phyloP scores from a whole-genome alignment of 1,139 yeast genomes.

The Williopsis jadinii region DNA sequence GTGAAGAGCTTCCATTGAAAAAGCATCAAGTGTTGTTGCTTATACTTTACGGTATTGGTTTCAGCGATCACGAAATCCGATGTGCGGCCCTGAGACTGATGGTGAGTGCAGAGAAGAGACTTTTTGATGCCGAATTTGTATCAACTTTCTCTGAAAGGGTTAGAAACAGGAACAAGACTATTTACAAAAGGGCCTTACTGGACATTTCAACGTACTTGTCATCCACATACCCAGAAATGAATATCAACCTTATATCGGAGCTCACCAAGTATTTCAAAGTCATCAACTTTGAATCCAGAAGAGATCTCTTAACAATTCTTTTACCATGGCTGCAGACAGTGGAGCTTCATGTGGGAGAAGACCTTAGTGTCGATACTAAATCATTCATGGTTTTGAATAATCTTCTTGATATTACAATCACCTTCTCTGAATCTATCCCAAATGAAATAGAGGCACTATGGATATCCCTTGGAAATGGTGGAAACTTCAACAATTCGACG shows the following conservation, averaged over 20 bases:
- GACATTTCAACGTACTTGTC: constrained; percentile 62
- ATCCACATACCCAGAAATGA: constrained; percentile 48
- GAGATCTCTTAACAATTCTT: constrained; percentile 73
- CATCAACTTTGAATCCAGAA: constrained; percentile 53
- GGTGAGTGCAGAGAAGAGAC: constrained; percentile 45
- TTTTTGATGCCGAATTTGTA: constrained; percentile 40
- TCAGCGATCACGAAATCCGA: constrained; percentile 52
- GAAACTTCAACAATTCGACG: constrained; percentile 60
- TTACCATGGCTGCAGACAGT: constrained; percentile 89
- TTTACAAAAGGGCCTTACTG: constrained; percentile 70
- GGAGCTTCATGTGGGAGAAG: constrained; percentile 45
- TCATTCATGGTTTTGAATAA: constrained; percentile 78
- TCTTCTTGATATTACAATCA: constrained; percentile 76
- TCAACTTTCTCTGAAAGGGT: constrained; percentile 53
- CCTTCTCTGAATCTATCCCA: constrained; percentile 64
- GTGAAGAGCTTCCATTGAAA: constrained; percentile 35
- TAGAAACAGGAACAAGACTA: constrained; percentile 59
- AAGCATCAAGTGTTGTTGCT: constrained; percentile 57
- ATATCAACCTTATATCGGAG: constrained; percentile 60
- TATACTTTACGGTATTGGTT: constrained; percentile 65
- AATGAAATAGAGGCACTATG: constrained; percentile 91
- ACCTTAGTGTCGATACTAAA: constrained; percentile 36
- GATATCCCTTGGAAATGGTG: constrained; percentile 81
- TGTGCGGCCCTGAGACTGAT: constrained; percentile 55
- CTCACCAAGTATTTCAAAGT: constrained; percentile 62